These are phyloP conservation scores for Tolypocladium endophyticum DNA, from an alignment of 2,329 filamentous ascomycete species.

Conservation along the genomic window DNA sequence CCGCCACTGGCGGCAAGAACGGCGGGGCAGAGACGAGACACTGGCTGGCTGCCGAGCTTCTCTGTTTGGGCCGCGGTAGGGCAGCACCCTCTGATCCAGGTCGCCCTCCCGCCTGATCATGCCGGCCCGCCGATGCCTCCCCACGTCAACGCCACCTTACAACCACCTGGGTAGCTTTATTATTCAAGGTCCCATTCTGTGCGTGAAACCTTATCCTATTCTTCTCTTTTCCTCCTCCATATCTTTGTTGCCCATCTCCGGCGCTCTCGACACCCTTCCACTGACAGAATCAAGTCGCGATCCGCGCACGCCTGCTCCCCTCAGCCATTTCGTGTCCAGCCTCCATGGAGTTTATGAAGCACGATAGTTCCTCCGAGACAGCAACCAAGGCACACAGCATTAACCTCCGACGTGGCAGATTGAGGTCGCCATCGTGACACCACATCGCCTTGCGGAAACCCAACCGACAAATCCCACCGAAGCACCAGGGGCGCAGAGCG, in stretches of 20 bases:
- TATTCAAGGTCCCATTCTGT: not conserved
- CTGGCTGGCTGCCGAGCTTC: not conserved
- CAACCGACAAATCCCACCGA: not conserved
- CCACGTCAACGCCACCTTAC: not conserved
- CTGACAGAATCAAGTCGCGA: not conserved
- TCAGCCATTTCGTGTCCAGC: not conserved
- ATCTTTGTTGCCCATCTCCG: not conserved
- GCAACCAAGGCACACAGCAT: not conserved
- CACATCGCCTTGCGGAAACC: not conserved
- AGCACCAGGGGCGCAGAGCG: not conserved
- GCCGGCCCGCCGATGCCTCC: not conserved
- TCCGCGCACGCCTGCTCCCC: not conserved
- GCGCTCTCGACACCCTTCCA: not conserved
- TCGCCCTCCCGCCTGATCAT: not conserved
- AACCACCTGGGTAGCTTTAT: not conserved
- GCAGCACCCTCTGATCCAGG: not conserved
- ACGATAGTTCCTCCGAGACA: not conserved
- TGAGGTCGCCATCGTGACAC: constrained; percentile 1
- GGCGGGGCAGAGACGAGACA: not conserved
- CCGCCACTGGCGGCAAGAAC: not conserved
- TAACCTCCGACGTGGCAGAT: not conserved
- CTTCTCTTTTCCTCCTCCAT: not conserved
- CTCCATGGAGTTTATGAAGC: constrained; percentile 2
- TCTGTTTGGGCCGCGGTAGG: not conserved
- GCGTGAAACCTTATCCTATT: not conserved